Percentiles rank a stretch among this genome's conserved stretches.
phyloP scores from a whole-genome alignment of 202 grass and related monocot species.

The Bolboschoenoplectus hybrid region DNA sequence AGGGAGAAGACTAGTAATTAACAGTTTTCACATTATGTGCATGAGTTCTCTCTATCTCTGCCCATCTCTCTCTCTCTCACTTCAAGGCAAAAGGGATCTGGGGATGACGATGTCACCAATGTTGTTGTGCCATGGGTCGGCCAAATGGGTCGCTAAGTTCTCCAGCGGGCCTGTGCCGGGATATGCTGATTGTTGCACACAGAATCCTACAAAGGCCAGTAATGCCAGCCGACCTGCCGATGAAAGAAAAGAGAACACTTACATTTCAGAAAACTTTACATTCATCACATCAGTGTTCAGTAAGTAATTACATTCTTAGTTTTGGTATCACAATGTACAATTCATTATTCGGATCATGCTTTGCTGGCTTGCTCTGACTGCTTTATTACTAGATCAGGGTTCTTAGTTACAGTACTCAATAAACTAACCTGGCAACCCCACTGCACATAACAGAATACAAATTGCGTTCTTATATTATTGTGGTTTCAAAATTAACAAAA shows the following conservation, averaged over 20 bases:
- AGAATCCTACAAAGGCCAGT: constrained; percentile 89
- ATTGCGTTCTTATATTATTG: neutral
- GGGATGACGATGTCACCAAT: constrained; percentile 94
- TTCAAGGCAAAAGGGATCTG: constrained; percentile 68
- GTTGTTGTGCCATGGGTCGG: constrained; percentile 99
- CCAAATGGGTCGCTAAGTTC: constrained; percentile 83
- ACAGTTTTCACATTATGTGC: constrained; percentile 13
- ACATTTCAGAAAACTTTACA: neutral
- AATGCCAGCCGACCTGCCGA: constrained; percentile 81
- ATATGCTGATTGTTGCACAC: constrained; percentile 91
- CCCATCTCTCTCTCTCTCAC: constrained; percentile 22
- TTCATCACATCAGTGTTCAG: neutral
- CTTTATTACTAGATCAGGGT: neutral
- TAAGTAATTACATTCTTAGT: neutral
- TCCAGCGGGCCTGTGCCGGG: constrained; percentile 88
- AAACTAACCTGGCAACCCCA: neutral
- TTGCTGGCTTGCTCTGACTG: neutral
- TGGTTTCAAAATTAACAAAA: neutral
- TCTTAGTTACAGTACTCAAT: neutral
- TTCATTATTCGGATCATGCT: neutral
- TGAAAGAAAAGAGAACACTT: neutral
- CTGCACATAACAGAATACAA: neutral
- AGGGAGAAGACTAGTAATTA: constrained; percentile 18
- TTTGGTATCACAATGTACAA: neutral
- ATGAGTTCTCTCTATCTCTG: neutral